Evolutionary conservation across 352 stramenopile genomes (phyloP).

Genomic region (Globisporangium splendens): DNA sequence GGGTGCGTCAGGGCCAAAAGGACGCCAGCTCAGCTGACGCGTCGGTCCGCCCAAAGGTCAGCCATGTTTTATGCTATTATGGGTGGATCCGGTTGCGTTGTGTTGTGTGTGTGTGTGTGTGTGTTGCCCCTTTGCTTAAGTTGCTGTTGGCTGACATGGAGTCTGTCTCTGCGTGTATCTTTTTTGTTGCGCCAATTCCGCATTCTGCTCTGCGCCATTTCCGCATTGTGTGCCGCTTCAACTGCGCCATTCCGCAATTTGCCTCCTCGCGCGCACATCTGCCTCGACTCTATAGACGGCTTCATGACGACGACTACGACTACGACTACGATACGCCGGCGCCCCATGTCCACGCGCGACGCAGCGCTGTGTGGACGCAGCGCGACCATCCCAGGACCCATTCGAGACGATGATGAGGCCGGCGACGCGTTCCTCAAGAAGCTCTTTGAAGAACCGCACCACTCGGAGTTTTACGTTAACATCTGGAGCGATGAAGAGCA

Average conservation of each 20-base stretch:
- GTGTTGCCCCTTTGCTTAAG: background rate
- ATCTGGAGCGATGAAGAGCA: constrained; percentile 47
- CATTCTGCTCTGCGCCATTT: no score
- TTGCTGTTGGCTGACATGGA: background rate
- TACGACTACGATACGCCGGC: constrained; percentile 9
- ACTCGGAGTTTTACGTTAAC: constrained; percentile 57
- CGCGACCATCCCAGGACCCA: background rate
- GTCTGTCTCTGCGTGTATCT: background rate
- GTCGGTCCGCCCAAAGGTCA: constrained; percentile 4
- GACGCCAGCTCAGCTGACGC: background rate
- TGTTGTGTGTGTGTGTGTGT: constrained; percentile 1
- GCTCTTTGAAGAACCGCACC: constrained; percentile 36
- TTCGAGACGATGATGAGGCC: background rate
- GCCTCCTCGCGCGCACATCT: background rate
- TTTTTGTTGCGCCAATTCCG: background rate
- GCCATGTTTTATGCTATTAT: background rate
- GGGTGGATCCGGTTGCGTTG: background rate
- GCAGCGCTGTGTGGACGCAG: background rate
- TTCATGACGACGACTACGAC: constrained; percentile 20
- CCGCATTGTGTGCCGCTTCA: no score
- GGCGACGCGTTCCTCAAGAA: constrained; percentile 9
- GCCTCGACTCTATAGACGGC: constrained; percentile 14
- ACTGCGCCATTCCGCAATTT: background rate
- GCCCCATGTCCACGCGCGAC: background rate
- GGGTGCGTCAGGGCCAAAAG: background rate